Evolutionary conservation across 768 basidiomycete genomes (phyloP), one percentile per base, ranked within the genome.

Genomic region (Xerocomellus intermedius): DNA sequence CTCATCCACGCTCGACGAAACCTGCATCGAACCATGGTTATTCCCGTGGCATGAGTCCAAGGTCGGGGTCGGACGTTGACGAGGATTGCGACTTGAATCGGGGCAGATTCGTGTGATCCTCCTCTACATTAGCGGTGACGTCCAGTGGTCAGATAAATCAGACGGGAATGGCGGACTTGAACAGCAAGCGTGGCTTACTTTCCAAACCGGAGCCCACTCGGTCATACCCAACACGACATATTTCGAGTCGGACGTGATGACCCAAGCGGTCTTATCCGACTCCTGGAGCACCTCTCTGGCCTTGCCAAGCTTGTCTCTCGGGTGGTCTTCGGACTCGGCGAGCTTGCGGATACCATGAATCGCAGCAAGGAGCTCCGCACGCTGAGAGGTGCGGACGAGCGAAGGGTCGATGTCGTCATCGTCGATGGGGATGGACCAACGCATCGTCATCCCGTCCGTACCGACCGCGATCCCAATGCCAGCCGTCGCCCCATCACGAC

Each of bases 311-410:
- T 16, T 19, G 10, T 35, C 26, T 3, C 10, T 1, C 4, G 2
- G 2, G 24, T n/a, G 9, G 9, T 38, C 22, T 21, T 61, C 50
- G 3, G 10, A 57, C 17, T 60, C 38, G 12, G 60, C 44, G 17
- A 66, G 12, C 24, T 60, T 46, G 21, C 35, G 10, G 35, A 74
- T 45, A 9, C 68, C 71, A 19, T 66, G 41, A 3, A 72, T 54
- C 0, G 70, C 70, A 17, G 70, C 73, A 14, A 72, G 61, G 4
- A 74, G 64, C 55, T 74, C 72, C 2, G 73, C 70, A 10, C 70
- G 70, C 58, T 73, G 73, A 46, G 56, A 73, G 2, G 72, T 72
- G 22, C 66, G 55, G 5, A 53, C 39, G 12, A 50, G 17, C 5
- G 43, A 48, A 2, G 60, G 56, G 48, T 70, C 70, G 1, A 69